A percentile compares a stretch with the other conserved stretches of the same genome.
phyloP scores from a whole-genome alignment of 208 protist species.

The Novymonas esmeraldas region DNA sequence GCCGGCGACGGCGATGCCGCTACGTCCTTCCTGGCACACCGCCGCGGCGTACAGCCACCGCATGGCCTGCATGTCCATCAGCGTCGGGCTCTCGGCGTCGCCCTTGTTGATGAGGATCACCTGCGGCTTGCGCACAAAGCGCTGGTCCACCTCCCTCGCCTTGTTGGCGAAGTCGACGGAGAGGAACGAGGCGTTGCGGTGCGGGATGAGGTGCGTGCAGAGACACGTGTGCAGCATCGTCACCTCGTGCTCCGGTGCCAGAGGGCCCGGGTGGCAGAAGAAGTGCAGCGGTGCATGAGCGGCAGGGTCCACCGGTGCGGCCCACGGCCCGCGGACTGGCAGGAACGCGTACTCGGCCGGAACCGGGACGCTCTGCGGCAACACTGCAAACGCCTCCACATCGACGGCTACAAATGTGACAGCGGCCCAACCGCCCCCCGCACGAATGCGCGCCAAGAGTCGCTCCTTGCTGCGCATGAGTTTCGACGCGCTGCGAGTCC shows the following conservation, averaged over 20 bases:
- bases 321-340: background rate
- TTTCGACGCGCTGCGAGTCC: conserved; percentile 14
- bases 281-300: conserved; percentile 20
- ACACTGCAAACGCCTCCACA: conserved; percentile 43
- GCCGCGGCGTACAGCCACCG: conserved; percentile 61
- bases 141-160: conserved; percentile 10
- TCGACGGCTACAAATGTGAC: conserved; percentile 58
- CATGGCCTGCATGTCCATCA: conserved; percentile 56
- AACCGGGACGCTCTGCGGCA: conserved; percentile 23
- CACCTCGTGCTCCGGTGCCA: background rate
- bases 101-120: conserved; percentile 77
- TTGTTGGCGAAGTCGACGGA: conserved; percentile 35
- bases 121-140: conserved; percentile 27
- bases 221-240: conserved; percentile 28
- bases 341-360: conserved; percentile 61
- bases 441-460: conserved; percentile 28
- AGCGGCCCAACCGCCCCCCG: conserved; percentile 37
- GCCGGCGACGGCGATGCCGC: conserved; percentile 1
- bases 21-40: conserved; percentile 8
- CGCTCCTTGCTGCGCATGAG: conserved; percentile 36
- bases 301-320: background rate
- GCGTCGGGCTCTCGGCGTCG: conserved; percentile 12
- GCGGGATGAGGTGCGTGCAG: conserved; percentile 47
- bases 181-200: conserved; percentile 48
- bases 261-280: conserved; percentile 40